These are phyloP conservation scores for Umbelopsis sp. DNA, from an alignment of 371 early-diverging fungal genomes.

Conservation along the genomic window DNA sequence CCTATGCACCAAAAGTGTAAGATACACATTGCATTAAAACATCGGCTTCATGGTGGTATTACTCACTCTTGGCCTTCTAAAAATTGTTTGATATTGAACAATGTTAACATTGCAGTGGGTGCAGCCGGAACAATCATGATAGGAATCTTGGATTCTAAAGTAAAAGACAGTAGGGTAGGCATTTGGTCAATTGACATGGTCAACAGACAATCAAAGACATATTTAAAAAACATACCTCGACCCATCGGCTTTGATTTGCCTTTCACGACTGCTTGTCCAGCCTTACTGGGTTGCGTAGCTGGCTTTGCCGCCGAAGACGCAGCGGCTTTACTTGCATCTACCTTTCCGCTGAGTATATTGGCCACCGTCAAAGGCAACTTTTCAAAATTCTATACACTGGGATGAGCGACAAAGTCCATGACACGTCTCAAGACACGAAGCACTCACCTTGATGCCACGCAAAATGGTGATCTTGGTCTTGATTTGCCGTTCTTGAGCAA, in stretches of 20 bases:
- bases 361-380: background rate
- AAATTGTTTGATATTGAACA: constrained; percentile 85
- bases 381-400: background rate
- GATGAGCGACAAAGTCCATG: background rate
- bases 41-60: background rate
- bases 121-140: constrained; percentile 92
- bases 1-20: constrained; percentile 26
- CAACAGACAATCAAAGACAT: no score
- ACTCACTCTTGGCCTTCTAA: constrained; percentile 71
- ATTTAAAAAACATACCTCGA: background rate
- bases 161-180: background rate
- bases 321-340: background rate
- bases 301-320: background rate
- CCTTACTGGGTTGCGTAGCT: constrained; percentile 2
- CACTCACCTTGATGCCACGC: constrained; percentile 11
- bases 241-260: constrained; percentile 15
- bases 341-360: background rate
- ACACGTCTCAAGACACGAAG: no score
- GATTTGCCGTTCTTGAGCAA: constrained; percentile 48
- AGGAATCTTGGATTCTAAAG: constrained; percentile 57
- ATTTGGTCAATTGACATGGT: no score
- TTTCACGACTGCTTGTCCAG: background rate
- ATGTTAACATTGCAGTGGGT: constrained; percentile 77
- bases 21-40: background rate
- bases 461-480: constrained; percentile 29